Percentiles rank a stretch among this genome's conserved stretches.
Conservation (phyloP, 371 early-diverging fungal genomes). For the Funneliformis caledonium region DNA sequence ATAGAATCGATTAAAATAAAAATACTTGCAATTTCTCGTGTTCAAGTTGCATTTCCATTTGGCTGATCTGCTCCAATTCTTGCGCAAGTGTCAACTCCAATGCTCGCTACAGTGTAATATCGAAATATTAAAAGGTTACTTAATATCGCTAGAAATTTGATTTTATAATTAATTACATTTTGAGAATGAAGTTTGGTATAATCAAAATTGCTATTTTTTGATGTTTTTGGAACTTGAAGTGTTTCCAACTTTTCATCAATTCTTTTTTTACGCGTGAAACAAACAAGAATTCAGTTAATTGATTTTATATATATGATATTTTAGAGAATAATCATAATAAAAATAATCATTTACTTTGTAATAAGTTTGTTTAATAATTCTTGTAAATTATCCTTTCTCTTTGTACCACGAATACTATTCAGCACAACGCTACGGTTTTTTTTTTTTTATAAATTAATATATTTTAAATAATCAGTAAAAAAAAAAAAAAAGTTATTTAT, state of each 20-base stretch:
- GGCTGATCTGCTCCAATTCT: conserved; percentile 9
- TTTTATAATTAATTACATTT: conserved; percentile 3
- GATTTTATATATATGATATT: background rate
- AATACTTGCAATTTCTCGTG: background rate
- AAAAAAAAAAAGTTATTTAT: background rate
- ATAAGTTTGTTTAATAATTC: background rate
- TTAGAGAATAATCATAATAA: too few relatives aligned
- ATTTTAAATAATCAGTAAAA: background rate
- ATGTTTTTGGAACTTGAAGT: background rate
- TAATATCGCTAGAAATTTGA: background rate
- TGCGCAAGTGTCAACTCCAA: background rate
- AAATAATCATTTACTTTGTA: background rate
- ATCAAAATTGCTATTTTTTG: background rate
- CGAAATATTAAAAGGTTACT: background rate
- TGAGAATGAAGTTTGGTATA: conserved; percentile 15
- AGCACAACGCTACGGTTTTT: background rate
- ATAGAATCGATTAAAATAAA: background rate
- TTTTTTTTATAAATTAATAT: background rate
- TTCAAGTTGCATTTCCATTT: conserved; percentile 27
- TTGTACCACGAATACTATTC: background rate
- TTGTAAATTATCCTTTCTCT: background rate
- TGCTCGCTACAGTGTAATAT: background rate
- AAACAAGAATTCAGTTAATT: background rate
- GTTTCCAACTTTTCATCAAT: conserved; percentile 16
- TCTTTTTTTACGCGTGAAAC: background rate